Evolutionary conservation across 306 rosid species (phyloP).

Genomic region (Leucaena leucocephala): DNA sequence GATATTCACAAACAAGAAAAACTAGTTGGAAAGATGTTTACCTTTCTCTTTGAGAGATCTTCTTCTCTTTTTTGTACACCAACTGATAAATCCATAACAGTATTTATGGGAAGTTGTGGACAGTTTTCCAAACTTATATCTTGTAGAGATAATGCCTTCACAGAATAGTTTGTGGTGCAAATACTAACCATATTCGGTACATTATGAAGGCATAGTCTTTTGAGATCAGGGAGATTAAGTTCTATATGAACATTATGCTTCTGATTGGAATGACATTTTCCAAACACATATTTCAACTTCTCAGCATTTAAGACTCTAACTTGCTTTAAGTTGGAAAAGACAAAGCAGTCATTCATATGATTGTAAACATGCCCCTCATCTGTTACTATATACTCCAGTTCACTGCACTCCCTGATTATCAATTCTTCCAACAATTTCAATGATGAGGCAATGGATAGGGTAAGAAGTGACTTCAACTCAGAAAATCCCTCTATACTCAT

Average conservation of each 20-base stretch:
- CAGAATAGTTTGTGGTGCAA: neutral
- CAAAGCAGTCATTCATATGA: neutral
- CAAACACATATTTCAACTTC: constrained; percentile 30
- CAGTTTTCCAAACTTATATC: neutral
- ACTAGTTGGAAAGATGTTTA: neutral
- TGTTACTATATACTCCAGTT: neutral
- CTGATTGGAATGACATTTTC: neutral
- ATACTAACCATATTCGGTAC: constrained; percentile 13
- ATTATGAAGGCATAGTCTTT: neutral
- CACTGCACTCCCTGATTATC: neutral
- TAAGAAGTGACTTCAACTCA: constrained; percentile 12
- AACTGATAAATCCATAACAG: neutral
- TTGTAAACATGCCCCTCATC: neutral
- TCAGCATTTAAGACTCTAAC: neutral
- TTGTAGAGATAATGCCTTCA: neutral
- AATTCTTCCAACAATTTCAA: constrained; percentile 21
- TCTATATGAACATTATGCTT: neutral
- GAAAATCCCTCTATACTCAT: neutral
- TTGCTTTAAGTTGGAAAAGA: constrained; percentile 7
- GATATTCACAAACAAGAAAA: neutral
- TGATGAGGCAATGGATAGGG: constrained; percentile 17
- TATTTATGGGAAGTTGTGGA: neutral
- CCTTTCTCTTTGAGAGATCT: neutral
- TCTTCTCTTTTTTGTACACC: neutral
- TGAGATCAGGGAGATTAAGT: constrained; percentile 16